Percentiles rank a stretch among this genome's conserved stretches.
Conservation (phyloP, 805 yeast species). For the Saturnispora serradocipensis region DNA sequence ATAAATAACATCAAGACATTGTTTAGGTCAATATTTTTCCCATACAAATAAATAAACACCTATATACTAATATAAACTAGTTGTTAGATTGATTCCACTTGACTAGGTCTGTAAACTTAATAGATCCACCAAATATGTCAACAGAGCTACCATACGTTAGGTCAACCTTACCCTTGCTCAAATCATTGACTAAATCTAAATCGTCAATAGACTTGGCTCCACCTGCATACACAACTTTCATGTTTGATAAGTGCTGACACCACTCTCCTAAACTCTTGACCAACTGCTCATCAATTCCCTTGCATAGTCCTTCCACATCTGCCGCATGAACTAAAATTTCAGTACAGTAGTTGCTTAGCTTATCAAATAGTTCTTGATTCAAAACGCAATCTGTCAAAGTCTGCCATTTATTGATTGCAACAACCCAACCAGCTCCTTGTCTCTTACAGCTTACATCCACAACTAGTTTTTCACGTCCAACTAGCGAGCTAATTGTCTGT, state of each 20-base stretch:
- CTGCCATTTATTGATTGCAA: conserved; percentile 99
- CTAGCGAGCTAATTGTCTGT: conserved; percentile 35
- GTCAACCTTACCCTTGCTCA: conserved; percentile 81
- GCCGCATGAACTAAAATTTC: conserved; percentile 96
- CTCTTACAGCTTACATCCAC: conserved; percentile 81
- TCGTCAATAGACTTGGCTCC: conserved; percentile 79
- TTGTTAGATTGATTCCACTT: conserved; percentile 49
- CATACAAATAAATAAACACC: neutral
- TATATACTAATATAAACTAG: neutral
- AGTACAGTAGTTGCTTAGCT: conserved; percentile 56
- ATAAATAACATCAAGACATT: conserved; percentile 12
- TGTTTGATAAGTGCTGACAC: conserved; percentile 38
- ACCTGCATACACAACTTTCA: conserved; percentile 91
- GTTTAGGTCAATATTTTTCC: conserved; percentile 6
- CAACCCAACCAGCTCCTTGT: conserved; percentile 56
- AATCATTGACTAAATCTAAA: conserved; percentile 48
- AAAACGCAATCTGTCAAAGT: conserved; percentile 64
- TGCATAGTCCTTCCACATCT: conserved; percentile 94
- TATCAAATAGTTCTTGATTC: conserved; percentile 40
- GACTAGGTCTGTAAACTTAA: conserved; percentile 66
- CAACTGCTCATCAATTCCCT: conserved; percentile 79
- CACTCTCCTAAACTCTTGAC: conserved; percentile 70
- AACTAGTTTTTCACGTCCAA: conserved; percentile 65
- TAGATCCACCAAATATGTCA: conserved; percentile 93
- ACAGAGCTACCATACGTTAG: conserved; percentile 88